phyloP scores from a whole-genome alignment of 2,329 filamentous ascomycete species.

The Pyrenophora tritici-repentis region DNA sequence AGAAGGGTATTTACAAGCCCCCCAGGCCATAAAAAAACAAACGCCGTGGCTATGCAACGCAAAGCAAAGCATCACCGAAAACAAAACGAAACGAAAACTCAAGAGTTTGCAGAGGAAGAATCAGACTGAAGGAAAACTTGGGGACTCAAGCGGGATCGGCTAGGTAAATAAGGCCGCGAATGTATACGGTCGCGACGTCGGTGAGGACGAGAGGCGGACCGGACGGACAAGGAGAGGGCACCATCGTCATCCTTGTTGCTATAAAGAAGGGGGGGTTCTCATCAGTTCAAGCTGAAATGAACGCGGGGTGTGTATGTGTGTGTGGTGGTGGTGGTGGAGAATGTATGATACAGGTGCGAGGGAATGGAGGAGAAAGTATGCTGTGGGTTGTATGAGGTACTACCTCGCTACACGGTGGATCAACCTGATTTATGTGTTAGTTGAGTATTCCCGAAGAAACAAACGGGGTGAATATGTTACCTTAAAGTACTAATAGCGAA shows the following conservation, averaged over 20 bases:
- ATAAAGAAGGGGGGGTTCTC: background rate
- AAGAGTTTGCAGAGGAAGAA: too few relatives aligned
- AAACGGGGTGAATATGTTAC: conserved; percentile 18
- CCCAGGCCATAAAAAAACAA: too few relatives aligned
- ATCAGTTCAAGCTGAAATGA: conserved; percentile 6
- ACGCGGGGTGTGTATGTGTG: too few relatives aligned
- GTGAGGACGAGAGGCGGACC: background rate
- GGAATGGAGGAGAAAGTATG: conserved; percentile 4
- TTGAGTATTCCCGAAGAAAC: background rate
- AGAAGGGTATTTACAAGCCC: too few relatives aligned
- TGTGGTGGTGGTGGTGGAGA: too few relatives aligned
- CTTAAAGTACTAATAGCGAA: conserved; percentile 74
- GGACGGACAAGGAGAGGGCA: conserved; percentile 6
- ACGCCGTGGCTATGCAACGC: too few relatives aligned
- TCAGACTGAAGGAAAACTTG: too few relatives aligned
- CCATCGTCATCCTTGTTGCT: conserved; percentile 2
- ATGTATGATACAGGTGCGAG: conserved; percentile 5
- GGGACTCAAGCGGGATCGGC: background rate
- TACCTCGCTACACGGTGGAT: conserved; percentile 39
- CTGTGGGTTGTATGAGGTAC: conserved; percentile 14
- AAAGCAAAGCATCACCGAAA: too few relatives aligned
- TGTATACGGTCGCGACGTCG: conserved; percentile 3
- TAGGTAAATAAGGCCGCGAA: background rate
- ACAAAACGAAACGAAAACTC: too few relatives aligned
- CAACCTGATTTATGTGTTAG: conserved; percentile 26